Conservation (phyloP, 164 flowering plant species). For the Vitis cinerea region DNA sequence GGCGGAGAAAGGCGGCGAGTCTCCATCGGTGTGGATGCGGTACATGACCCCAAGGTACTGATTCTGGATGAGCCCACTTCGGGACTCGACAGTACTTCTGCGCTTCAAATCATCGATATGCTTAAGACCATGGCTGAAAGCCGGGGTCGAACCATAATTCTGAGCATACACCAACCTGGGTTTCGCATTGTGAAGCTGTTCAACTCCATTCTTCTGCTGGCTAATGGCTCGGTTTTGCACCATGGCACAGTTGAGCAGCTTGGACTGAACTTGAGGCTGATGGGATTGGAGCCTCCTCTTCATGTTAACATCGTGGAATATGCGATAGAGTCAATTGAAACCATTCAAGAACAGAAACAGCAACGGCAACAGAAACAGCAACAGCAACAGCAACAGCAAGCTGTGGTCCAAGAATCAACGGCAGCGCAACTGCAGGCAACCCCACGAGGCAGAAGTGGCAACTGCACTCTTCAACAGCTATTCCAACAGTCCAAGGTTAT, state of each 20-base stretch:
- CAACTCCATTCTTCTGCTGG: conserved; percentile 63
- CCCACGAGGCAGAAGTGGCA: conserved; percentile 21
- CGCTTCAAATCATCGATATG: conserved; percentile 87
- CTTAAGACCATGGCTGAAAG: conserved; percentile 84
- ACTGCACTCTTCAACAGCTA: conserved; percentile 72
- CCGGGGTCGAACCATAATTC: conserved; percentile 66
- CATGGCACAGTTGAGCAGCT: conserved; percentile 78
- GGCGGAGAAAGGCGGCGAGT: conserved; percentile 94
- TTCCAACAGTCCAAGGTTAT: conserved; percentile 75
- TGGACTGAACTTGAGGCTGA: conserved; percentile 31
- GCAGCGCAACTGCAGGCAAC: neutral
- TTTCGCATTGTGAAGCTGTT: conserved; percentile 82
- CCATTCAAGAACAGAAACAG: conserved; percentile 31
- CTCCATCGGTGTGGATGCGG: conserved; percentile 85
- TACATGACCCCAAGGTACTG: conserved; percentile 81
- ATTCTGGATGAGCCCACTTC: conserved; percentile 97
- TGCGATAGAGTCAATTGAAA: conserved; percentile 80
- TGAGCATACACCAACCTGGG: conserved; percentile 94
- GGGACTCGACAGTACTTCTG: conserved; percentile 85
- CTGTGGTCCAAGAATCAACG: neutral
- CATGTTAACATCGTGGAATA: conserved; percentile 80
- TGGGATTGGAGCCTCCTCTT: conserved; percentile 60
- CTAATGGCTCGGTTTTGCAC: conserved; percentile 76
- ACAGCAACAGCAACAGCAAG: too few species aligned
- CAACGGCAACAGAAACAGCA: conserved; percentile 1